Evolutionary conservation across 2,329 filamentous ascomycete genomes (phyloP), one percentile per base, ranked within the genome.

Genomic region (Beauveria sp.): DNA sequence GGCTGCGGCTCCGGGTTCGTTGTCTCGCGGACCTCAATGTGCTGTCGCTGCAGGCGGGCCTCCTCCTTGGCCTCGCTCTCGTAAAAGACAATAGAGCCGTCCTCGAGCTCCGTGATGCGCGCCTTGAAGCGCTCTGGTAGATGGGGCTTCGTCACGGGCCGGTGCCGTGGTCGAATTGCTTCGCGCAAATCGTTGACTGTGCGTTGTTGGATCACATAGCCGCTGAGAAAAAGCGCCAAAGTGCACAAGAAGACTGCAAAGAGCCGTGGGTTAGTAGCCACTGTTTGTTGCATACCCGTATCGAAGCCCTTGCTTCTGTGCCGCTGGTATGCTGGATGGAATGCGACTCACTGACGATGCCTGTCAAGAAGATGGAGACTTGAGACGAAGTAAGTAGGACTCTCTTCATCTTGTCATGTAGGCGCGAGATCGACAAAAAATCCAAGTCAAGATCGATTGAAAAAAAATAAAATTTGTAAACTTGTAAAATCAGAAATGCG

Each of bases 171-270:
- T 66, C 81, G 82, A 68, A 96, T 87, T 20, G 89, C 89, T 61
- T 80, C 78, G 68, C 93, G 89, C 37, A 97, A 81, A 67, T 88
- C 87, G 64, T 83, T 84, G 5, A 96, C 84, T 0, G 91, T 94
- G 67, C 91, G 85, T 73, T 97, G 92, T 70, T 97, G 92, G 58
- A 96, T 82, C 3, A 87, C 83, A 72, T 96, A 96, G 68, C 92
- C 92, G 56, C 90, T 91, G 37, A 96, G 80, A 73, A 97, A 97
- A 28, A 97, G 85, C 5, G 92, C 84, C 43, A 87, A 73, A 3
- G 92, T 96, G 74, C 91, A 96, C 28, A 90, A 72, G 64, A 90
- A 77, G 62, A 96, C 89, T 87, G 62, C 0, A 8, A 37, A n/a
- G 34, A 2, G 4, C 14, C 5, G 26, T 2, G 37, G 26, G 5